These are phyloP conservation scores for Collybia sp. DNA, from an alignment of 768 basidiomycete species.

Conservation along the genomic window DNA sequence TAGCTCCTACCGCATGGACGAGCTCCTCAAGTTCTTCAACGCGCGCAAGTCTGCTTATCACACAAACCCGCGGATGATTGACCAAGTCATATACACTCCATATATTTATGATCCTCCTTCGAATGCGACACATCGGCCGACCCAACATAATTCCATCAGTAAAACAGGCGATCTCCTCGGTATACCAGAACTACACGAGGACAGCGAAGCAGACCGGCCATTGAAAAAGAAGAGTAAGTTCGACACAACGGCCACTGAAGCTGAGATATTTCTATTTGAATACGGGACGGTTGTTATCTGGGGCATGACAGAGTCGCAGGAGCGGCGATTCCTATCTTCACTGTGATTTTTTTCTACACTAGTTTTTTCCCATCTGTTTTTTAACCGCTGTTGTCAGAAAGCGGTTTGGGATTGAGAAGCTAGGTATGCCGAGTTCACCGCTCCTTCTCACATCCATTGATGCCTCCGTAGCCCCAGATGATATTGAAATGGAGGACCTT, in stretches of 20 bases:
- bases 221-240: slow-evolving; percentile 62
- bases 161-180: slow-evolving; percentile 74
- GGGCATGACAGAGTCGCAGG: slow-evolving; percentile 95
- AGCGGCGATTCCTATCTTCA: slow-evolving; percentile 84
- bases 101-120: slow-evolving; percentile 68
- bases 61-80: slow-evolving; percentile 83
- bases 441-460: slow-evolving; percentile 5
- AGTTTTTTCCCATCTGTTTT: too few species aligned
- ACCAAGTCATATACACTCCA: slow-evolving; percentile 92
- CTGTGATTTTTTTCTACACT: slow-evolving; percentile 51
- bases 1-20: slow-evolving; percentile 87
- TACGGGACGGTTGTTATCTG: slow-evolving; percentile 96
- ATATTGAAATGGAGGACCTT: slow-evolving; percentile 93
- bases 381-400: slow-evolving; percentile 50
- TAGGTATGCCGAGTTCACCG: slow-evolving; percentile 42
- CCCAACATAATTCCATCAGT: slow-evolving; percentile 21
- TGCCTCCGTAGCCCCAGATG: slow-evolving; percentile 62
- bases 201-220: slow-evolving; percentile 22
- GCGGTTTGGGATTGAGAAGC: slow-evolving; percentile 89
- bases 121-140: slow-evolving; percentile 20
- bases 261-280: slow-evolving; percentile 90
- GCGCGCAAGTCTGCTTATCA: slow-evolving; percentile 79
- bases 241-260: slow-evolving; percentile 58
- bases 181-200: slow-evolving; percentile 56
- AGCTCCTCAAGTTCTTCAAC: slow-evolving; percentile 85